These are phyloP conservation scores for Coprinopsis cinerea DNA, from an alignment of 768 basidiomycete genomes.

Conservation along the genomic window DNA sequence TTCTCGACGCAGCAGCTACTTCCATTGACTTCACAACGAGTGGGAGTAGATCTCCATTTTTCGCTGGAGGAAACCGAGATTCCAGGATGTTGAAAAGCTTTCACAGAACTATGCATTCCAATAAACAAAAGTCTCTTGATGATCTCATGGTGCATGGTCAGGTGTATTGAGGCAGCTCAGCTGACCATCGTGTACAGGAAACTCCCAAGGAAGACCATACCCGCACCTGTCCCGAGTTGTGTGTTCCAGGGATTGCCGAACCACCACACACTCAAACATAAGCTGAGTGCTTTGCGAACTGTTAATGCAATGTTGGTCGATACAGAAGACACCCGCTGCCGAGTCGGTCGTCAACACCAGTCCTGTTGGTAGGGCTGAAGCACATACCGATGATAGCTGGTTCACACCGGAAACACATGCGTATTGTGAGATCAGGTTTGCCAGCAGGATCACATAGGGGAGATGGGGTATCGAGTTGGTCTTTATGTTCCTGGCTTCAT, in stretches of 20 bases:
- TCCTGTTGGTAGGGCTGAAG: slow-evolving; percentile 5
- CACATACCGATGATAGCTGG: slow-evolving; percentile 66
- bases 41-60: no score
- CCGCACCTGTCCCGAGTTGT: slow-evolving; percentile 59
- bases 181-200: slow-evolving; percentile 41
- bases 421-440: slow-evolving; percentile 69
- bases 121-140: slow-evolving; percentile 1
- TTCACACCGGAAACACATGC: slow-evolving; percentile 84
- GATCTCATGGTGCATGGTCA: slow-evolving; percentile 16
- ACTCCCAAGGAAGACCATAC: slow-evolving; percentile 70
- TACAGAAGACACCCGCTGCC: slow-evolving; percentile 75
- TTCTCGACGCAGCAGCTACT: no score
- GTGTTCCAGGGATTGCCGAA: slow-evolving; percentile 70
- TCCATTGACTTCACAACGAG: no score
- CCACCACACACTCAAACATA: slow-evolving; percentile 82
- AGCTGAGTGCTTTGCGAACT: slow-evolving; percentile 71
- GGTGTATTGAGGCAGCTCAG: slow-evolving; percentile 2
- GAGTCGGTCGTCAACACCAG: no score
- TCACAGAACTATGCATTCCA: no score
- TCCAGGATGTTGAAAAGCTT: no score
- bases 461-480: slow-evolving; percentile 24
- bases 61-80: no score
- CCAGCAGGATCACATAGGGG: slow-evolving; percentile 51
- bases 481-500: slow-evolving; percentile 21
- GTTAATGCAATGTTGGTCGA: slow-evolving; percentile 80